phyloP scores from a whole-genome alignment of 2,329 filamentous ascomycete genomes.

The Hawksworthiomyces lignivorus region DNA sequence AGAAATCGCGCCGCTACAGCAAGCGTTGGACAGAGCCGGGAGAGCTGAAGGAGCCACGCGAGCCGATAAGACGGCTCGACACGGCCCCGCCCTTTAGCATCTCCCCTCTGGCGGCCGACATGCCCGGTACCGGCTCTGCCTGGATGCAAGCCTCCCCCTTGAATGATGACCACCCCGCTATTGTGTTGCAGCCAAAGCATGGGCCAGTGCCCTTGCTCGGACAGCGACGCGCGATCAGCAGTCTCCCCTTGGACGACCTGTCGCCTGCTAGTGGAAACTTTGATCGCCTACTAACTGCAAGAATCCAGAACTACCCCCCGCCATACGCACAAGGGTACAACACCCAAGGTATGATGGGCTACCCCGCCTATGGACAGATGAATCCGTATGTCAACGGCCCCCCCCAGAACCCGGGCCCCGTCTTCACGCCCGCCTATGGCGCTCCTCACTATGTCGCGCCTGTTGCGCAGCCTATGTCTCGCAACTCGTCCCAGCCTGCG shows the following conservation, averaged over 20 bases:
- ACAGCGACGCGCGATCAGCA: neutral
- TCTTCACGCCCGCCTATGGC: constrained; percentile 41
- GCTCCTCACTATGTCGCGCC: constrained; percentile 22
- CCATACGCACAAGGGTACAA: constrained; percentile 41
- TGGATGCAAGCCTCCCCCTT: neutral
- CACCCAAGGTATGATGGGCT: constrained; percentile 29
- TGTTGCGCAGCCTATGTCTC: constrained; percentile 67
- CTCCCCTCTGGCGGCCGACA: neutral
- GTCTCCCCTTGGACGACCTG: constrained; percentile 41
- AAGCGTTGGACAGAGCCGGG: constrained; percentile 34
- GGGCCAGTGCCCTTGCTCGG: constrained; percentile 14
- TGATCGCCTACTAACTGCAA: constrained; percentile 65
- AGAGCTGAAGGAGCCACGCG: constrained; percentile 14
- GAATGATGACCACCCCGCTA: neutral
- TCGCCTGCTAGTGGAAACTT: constrained; percentile 63
- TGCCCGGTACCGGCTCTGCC: neutral
- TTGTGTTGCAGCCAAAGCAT: neutral
- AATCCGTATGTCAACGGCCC: constrained; percentile 28
- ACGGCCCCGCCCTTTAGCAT: constrained; percentile 1
- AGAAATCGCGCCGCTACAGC: constrained; percentile 29
- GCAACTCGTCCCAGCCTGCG: constrained; percentile 68
- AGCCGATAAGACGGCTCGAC: neutral
- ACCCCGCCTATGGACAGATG: constrained; percentile 28
- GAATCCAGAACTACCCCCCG: constrained; percentile 54
- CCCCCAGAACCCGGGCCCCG: constrained; percentile 38